Evolutionary conservation across 495 filamentous ascomycete species (phyloP).

Genomic region (Hypoxylon intermedium): DNA sequence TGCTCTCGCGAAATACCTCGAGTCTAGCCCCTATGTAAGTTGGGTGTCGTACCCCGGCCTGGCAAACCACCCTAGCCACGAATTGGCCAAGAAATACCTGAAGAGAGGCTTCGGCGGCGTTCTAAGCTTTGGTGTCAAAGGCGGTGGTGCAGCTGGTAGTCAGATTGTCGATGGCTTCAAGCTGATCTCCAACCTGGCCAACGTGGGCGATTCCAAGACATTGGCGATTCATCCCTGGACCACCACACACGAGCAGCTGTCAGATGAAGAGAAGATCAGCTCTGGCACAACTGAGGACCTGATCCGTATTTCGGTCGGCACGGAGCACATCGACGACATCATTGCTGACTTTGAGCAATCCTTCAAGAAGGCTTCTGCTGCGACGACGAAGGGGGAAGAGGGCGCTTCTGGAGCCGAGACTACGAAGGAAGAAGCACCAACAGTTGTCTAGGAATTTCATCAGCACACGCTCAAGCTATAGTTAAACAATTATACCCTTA

Average conservation of each 20-base stretch:
- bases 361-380: constrained; percentile 64
- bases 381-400: constrained; percentile 38
- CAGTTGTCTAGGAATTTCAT: constrained; percentile 41
- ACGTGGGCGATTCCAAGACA: constrained; percentile 84
- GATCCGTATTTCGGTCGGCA: constrained; percentile 96
- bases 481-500: constrained; percentile 14
- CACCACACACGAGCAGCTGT: constrained; percentile 94
- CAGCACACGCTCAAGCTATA: background rate
- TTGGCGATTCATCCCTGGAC: constrained; percentile 96
- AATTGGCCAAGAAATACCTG: constrained; percentile 87
- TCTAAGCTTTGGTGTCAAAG: constrained; percentile 91
- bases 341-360: constrained; percentile 95
- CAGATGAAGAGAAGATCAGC: constrained; percentile 77
- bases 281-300: constrained; percentile 91
- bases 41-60: constrained; percentile 97
- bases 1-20: constrained; percentile 81
- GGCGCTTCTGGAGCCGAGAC: constrained; percentile 20
- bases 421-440: constrained; percentile 48
- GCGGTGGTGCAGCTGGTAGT: constrained; percentile 78
- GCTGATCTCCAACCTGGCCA: constrained; percentile 89
- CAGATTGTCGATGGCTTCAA: constrained; percentile 94
- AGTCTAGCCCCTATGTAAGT: constrained; percentile 79
- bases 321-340: constrained; percentile 98
- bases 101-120: constrained; percentile 90
- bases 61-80: constrained; percentile 80